Conservation (phyloP, 805 yeast genomes). For the Wickerhamiella brachini region DNA sequence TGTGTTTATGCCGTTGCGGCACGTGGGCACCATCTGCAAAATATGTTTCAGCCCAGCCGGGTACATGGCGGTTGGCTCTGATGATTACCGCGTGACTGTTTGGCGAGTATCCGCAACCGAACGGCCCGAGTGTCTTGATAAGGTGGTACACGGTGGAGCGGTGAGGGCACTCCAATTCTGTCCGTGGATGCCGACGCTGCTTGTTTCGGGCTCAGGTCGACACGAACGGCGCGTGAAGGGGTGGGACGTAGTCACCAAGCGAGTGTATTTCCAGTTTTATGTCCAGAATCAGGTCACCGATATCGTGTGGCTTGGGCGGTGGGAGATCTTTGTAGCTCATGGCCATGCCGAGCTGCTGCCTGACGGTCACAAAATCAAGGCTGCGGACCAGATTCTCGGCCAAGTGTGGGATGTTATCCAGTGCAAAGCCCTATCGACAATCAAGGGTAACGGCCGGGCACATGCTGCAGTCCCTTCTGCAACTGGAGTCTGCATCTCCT, state of each 20-base stretch:
- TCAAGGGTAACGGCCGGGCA: slow-evolving; percentile 23
- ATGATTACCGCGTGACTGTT: slow-evolving; percentile 65
- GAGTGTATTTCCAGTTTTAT: slow-evolving; percentile 50
- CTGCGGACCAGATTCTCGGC: background rate
- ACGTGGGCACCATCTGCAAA: background rate
- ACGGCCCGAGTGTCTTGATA: slow-evolving; percentile 33
- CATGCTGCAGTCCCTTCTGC: slow-evolving; percentile 12
- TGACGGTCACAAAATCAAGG: slow-evolving; percentile 36
- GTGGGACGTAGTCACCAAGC: slow-evolving; percentile 76
- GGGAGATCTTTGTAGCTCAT: slow-evolving; percentile 63
- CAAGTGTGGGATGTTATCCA: background rate
- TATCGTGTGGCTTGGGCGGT: slow-evolving; percentile 54
- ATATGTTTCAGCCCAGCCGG: background rate
- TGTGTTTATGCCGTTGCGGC: background rate
- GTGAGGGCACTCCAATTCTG: slow-evolving; percentile 83
- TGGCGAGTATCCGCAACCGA: slow-evolving; percentile 46
- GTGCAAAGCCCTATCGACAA: slow-evolving; percentile 53
- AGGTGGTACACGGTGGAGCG: slow-evolving; percentile 64
- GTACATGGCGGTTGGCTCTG: slow-evolving; percentile 61
- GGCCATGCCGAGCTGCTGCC: slow-evolving; percentile 70
- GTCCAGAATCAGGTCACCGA: slow-evolving; percentile 71
- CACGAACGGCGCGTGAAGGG: slow-evolving; percentile 44
- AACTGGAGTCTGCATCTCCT: background rate
- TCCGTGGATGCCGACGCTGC: slow-evolving; percentile 70
- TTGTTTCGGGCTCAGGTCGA: slow-evolving; percentile 88